Evolutionary conservation across 108 stramenopile genomes (phyloP).

Genomic region (Cyclotella atomus): DNA sequence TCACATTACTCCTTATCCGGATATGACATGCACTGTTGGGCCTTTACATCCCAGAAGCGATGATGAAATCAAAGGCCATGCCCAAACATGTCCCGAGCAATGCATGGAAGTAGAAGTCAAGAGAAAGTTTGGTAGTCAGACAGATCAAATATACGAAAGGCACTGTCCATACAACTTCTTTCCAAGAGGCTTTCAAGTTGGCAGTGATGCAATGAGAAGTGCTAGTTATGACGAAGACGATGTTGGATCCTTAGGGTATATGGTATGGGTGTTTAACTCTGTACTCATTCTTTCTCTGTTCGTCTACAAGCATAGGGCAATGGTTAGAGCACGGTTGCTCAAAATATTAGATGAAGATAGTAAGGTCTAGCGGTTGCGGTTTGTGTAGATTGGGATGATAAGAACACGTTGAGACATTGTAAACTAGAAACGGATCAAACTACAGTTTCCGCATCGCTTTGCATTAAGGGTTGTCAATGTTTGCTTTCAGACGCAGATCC

Average conservation of each 20-base stretch:
- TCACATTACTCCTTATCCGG: conserved; percentile 28
- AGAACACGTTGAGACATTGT: too few species aligned
- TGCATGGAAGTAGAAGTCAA: conserved; percentile 16
- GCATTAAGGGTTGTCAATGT: too few species aligned
- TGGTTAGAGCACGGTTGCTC: neutral
- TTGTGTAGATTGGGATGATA: too few species aligned
- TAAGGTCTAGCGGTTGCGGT: too few species aligned
- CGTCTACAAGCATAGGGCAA: neutral
- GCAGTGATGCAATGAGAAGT: conserved; percentile 1
- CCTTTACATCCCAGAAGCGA: conserved; percentile 7
- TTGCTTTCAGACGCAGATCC: too few species aligned
- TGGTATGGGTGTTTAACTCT: conserved; percentile 6
- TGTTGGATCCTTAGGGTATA: neutral
- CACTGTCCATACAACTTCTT: conserved; percentile 7
- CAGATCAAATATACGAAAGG: conserved; percentile 6
- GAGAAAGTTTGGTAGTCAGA: conserved; percentile 3
- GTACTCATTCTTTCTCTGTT: neutral
- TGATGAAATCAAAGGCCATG: neutral
- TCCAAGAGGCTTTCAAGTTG: conserved; percentile 9
- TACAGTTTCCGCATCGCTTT: too few species aligned
- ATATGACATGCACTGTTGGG: conserved; percentile 27
- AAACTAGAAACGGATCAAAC: too few species aligned
- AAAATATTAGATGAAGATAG: neutral
- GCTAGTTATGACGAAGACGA: neutral
- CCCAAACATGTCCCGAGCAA: conserved; percentile 6